Evolutionary conservation across 2,329 filamentous ascomycete species (phyloP), one percentile per base, ranked within the genome.

Genomic region (Colletotrichum limetticola): DNA sequence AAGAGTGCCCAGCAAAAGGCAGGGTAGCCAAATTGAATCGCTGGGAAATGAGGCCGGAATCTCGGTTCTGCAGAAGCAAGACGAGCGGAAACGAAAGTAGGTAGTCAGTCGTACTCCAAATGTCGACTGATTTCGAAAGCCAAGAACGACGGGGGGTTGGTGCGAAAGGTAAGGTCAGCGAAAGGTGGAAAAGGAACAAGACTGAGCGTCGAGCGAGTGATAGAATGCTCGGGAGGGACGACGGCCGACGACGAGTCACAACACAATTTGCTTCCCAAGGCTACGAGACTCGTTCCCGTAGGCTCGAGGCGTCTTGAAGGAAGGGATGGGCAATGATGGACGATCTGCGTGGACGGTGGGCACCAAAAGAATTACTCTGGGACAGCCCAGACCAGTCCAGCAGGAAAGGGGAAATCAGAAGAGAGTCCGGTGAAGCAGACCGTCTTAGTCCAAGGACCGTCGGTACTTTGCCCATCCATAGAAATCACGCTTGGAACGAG

Each of bases 51-150:
- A 30, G 16, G 64, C 37, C 28, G n/a, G 64, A 11, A 24, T 32
- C 32, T 46, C 56, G 22, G 28, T 16, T 19, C 19, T 24, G 49
- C 49, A 52, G 30, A 61, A 24, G 30, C 8, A 37, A 55, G 63
- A 57, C 26, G 30, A 55, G 57, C 57, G 42, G 46, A 72, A 72
- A 70, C 37, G 66, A 72, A 53, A 56, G 70, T 70, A 42, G 57
- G 19, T n/a, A 49, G 8, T 8, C 19, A 46, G 16, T 9, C 42
- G 42, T 49, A 22, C 42, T 42, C 14, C 37, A 42, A 19, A 42
- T 42, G 35, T 56, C 46, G 30, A 49, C 22, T 59, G n/a, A 14
- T 53, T 14, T 72, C 70, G 55, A 46, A 28, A 16, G 66, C 60
- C 55, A 61, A 60, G 46, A 37, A 42, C n/a, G 35, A 16, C 60